These are phyloP conservation scores for Malus sylvestris DNA, from an alignment of 306 rosid genomes.

Conservation along the genomic window DNA sequence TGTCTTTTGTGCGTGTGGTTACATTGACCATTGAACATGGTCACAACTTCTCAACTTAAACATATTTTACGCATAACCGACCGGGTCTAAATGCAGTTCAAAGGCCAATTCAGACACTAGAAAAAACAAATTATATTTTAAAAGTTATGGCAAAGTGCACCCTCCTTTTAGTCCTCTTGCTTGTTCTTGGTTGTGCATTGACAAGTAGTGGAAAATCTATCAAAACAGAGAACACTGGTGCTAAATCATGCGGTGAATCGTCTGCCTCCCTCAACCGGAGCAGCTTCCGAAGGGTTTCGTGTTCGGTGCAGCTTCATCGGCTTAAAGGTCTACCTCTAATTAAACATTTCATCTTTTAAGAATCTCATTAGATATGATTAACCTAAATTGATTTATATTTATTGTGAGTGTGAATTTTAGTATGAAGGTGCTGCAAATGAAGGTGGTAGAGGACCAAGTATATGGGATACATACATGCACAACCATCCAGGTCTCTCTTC, in stretches of 20 bases:
- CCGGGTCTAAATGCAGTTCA: background rate
- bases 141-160: background rate
- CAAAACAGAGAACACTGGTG: background rate
- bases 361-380: background rate
- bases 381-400: background rate
- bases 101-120: background rate
- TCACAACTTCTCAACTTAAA: background rate
- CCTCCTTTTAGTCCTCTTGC: background rate
- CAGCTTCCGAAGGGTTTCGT: conserved; percentile 29
- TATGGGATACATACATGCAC: conserved; percentile 10
- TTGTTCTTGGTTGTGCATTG: background rate
- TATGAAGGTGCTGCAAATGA: conserved; percentile 7
- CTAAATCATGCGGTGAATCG: background rate
- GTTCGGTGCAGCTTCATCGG: conserved; percentile 10
- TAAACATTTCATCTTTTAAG: background rate
- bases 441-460: conserved; percentile 10
- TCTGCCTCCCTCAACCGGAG: conserved; percentile 16
- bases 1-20: background rate
- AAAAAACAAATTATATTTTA: background rate
- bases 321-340: background rate
- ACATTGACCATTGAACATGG: background rate
- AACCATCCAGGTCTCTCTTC: background rate
- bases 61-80: background rate
- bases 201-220: background rate
- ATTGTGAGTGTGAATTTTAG: background rate